Conservation (phyloP, 2,329 filamentous ascomycete genomes). For the Diaporthe sp. region DNA sequence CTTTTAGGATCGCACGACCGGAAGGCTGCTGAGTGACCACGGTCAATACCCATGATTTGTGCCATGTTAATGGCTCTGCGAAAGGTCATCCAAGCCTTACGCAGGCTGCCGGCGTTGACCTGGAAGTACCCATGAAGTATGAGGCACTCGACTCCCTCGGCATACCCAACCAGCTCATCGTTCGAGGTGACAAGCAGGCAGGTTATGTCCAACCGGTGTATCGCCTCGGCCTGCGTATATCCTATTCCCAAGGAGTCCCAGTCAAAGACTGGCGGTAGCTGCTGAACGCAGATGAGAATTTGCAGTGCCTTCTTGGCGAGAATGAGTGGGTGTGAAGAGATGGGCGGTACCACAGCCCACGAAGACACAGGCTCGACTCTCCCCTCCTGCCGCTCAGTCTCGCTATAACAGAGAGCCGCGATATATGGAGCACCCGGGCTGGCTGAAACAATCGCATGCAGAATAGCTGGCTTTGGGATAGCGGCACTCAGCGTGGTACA, state of each 20-base stretch:
- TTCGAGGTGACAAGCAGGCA: conserved; percentile 57
- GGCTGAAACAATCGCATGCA: conserved; percentile 44
- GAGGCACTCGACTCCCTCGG: conserved; percentile 65
- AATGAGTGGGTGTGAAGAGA: conserved; percentile 56
- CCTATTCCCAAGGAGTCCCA: conserved; percentile 42
- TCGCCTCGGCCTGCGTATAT: conserved; percentile 40
- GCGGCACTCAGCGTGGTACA: conserved; percentile 44
- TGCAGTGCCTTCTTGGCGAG: conserved; percentile 60
- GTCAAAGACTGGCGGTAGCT: conserved; percentile 49
- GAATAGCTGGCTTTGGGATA: conserved; percentile 48
- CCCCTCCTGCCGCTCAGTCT: conserved; percentile 45
- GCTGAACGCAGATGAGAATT: conserved; percentile 57
- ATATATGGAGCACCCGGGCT: conserved; percentile 44
- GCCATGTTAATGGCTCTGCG: conserved; percentile 61
- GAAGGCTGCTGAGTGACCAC: conserved; percentile 45
- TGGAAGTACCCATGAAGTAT: conserved; percentile 60
- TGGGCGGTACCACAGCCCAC: conserved; percentile 45
- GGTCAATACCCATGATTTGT: conserved; percentile 61
- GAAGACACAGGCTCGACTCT: conserved; percentile 39
- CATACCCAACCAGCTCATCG: conserved; percentile 60
- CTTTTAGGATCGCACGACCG: conserved; percentile 51
- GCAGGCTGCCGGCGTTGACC: conserved; percentile 63
- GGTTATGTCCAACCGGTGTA: conserved; percentile 46
- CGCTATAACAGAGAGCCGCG: conserved; percentile 44
- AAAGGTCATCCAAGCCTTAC: conserved; percentile 63